Evolutionary conservation across 2,329 filamentous ascomycete species (phyloP), one percentile per base, ranked within the genome.

Genomic region (Amphichorda felina): DNA sequence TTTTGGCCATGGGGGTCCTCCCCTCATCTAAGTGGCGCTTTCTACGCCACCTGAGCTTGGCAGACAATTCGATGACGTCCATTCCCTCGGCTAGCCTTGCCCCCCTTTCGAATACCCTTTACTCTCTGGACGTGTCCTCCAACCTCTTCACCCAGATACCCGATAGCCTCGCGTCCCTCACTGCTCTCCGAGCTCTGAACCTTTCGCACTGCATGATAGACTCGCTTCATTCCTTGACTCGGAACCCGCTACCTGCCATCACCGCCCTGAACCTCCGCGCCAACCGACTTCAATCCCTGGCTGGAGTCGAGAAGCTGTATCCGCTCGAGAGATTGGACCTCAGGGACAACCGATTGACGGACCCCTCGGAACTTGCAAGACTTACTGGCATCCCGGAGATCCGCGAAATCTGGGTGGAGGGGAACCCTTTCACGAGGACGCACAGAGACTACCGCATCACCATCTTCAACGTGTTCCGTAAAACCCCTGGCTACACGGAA

Each of bases 151-250:
- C 77, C n/a, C 84, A 95, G 55, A 82, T 96, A 36, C 91, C 91
- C 1, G 91, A 96, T 55, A 91, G 84, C 48, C 64, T 98, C 38
- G 82, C 88, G 10, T 83, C 76, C 8, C 66, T 98, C 39, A 87
- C 86, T 15, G 81, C 86, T 19, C 71, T 98, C n/a, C 79, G 88
- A 43, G 88, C 91, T 17, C 64, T 98, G 36, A 96, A 98, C 50
- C 68, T 98, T 18, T 94, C 89, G 4, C 83, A 94, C 50, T 96
- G 89, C 68, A 95, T 96, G 88, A 96, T 98, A 43, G 84, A 89
- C 47, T 91, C 87, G 13, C 68, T 98, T 38, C 83, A 93, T 49
- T 94, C 89, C 2, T 66, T 98, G 29, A 79, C 79, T 2, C 78
- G 82, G 43, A 91, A 82, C 49, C 86, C 91, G 10, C 69, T 98